A percentile compares a stretch with the other conserved stretches of the same genome.
Evolutionary conservation across 1,284 basidiomycete genomes (phyloP).

Genomic region (Fistulinella staudtii): DNA sequence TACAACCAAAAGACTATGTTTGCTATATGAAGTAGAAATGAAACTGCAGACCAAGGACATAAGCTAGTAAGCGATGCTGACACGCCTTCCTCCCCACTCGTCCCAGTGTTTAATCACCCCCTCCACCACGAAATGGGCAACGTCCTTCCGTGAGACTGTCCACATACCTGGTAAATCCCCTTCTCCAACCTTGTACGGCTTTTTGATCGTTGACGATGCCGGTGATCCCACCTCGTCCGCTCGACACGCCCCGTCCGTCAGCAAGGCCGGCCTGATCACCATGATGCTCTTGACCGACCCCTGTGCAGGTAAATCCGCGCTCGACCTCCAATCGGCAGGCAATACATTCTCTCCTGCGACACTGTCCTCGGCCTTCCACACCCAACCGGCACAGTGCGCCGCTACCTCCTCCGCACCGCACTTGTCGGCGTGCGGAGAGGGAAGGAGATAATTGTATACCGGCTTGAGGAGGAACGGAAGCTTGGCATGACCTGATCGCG

Average conservation of each 20-base stretch:
- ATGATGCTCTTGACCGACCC: slow-evolving; percentile 45
- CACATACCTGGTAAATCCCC: slow-evolving; percentile 41
- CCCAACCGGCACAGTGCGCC: slow-evolving; percentile 43
- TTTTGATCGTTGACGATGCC: not conserved
- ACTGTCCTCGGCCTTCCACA: slow-evolving; percentile 40
- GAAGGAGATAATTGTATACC: slow-evolving; percentile 41
- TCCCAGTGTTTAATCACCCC: slow-evolving; percentile 46
- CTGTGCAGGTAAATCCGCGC: slow-evolving; percentile 32
- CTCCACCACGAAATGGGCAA: slow-evolving; percentile 62
- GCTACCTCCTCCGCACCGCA: slow-evolving; percentile 48
- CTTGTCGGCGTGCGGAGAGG: slow-evolving; percentile 53
- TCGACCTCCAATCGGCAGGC: slow-evolving; percentile 37
- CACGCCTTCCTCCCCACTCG: slow-evolving; percentile 46
- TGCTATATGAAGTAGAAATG: no score
- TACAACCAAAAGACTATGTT: no score
- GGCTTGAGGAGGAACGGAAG: slow-evolving; percentile 49
- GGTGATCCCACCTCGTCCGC: slow-evolving; percentile 25
- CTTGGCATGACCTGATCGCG: slow-evolving; percentile 37
- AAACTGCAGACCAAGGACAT: no score
- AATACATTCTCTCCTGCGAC: slow-evolving; percentile 36
- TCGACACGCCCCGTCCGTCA: slow-evolving; percentile 54
- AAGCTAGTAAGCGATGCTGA: slow-evolving; percentile 42
- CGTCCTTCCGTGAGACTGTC: slow-evolving; percentile 59
- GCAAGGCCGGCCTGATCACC: slow-evolving; percentile 52
- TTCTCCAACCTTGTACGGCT: slow-evolving; percentile 37